Evolutionary conservation across 345 rosid species (phyloP).

Genomic region (Nasturtium officinale): DNA sequence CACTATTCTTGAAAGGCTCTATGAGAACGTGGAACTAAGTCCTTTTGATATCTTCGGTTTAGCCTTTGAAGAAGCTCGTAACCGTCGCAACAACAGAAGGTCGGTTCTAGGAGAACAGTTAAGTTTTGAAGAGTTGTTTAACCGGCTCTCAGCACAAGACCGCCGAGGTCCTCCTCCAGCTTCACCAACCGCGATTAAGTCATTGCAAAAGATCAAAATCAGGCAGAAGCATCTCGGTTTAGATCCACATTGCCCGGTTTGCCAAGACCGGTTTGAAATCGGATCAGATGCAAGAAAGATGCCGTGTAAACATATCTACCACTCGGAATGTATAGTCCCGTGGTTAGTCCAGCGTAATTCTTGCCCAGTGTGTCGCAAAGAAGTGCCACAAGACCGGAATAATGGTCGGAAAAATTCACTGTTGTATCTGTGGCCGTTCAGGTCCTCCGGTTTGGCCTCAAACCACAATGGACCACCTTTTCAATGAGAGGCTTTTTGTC

Average conservation of each 20-base stretch:
- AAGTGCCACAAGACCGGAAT: conserved; percentile 12
- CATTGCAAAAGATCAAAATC: conserved; percentile 37
- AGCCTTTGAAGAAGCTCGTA: conserved; percentile 35
- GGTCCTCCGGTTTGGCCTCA: conserved; percentile 28
- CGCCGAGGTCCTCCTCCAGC: conserved; percentile 45
- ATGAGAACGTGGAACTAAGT: conserved; percentile 35
- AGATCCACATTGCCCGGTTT: conserved; percentile 30
- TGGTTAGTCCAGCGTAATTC: conserved; percentile 40
- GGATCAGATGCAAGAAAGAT: conserved; percentile 40
- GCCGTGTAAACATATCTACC: conserved; percentile 45
- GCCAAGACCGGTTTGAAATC: conserved; percentile 41
- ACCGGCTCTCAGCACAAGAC: conserved; percentile 35
- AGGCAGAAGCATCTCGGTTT: conserved; percentile 31
- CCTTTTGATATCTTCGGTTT: conserved; percentile 34
- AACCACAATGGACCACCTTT: conserved; percentile 10
- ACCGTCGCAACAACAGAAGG: conserved; percentile 27
- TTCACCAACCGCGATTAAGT: conserved; percentile 13
- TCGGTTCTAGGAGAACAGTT: conserved; percentile 16
- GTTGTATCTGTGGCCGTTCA: conserved; percentile 37
- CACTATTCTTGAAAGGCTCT: conserved; percentile 27
- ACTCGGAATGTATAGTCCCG: conserved; percentile 31
- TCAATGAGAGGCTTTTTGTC: conserved; percentile 23
- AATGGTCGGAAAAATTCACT: conserved; percentile 19
- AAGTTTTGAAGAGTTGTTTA: conserved; percentile 36
- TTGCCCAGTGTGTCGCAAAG: conserved; percentile 42